phyloP scores from a whole-genome alignment of 305 asterid species.

The Fraxinus dipetala region DNA sequence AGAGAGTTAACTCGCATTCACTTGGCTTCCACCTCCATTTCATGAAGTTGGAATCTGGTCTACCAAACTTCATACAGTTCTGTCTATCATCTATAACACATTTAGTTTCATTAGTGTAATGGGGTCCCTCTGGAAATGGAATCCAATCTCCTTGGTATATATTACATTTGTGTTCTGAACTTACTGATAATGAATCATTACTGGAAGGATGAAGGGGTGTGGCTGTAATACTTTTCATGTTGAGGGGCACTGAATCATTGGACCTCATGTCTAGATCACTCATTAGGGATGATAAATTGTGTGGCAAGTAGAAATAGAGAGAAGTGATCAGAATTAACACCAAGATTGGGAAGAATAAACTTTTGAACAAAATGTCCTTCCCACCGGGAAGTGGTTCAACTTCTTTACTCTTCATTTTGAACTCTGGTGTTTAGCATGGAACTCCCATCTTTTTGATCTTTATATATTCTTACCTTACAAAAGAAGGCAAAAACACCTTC shows the following conservation, averaged over 20 bases:
- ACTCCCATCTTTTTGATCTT: background rate
- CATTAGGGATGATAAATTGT: constrained; percentile 14
- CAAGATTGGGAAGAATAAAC: constrained; percentile 4
- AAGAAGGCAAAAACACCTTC: background rate
- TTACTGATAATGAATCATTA: background rate
- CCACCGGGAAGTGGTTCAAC: constrained; percentile 4
- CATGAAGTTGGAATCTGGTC: constrained; percentile 28
- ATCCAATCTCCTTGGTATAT: constrained; percentile 30
- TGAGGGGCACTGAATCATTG: background rate
- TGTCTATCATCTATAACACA: constrained; percentile 33
- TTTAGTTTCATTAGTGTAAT: constrained; percentile 28
- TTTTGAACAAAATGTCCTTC: constrained; percentile 6
- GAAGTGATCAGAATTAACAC: constrained; percentile 18
- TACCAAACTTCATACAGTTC: constrained; percentile 34
- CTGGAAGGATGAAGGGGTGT: background rate
- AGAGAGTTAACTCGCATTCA: constrained; percentile 29
- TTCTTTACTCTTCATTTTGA: constrained; percentile 2
- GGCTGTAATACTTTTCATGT: background rate
- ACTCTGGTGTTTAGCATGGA: background rate
- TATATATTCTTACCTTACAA: background rate
- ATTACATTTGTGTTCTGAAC: constrained; percentile 9
- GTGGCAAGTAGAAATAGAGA: constrained; percentile 11
- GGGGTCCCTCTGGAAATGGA: constrained; percentile 22
- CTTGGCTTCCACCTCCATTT: constrained; percentile 35
- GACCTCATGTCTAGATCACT: background rate